Evolutionary conservation across 495 filamentous ascomycete species (phyloP), one percentile per base, ranked within the genome.

Genomic region (Talaromyces wortmannii): DNA sequence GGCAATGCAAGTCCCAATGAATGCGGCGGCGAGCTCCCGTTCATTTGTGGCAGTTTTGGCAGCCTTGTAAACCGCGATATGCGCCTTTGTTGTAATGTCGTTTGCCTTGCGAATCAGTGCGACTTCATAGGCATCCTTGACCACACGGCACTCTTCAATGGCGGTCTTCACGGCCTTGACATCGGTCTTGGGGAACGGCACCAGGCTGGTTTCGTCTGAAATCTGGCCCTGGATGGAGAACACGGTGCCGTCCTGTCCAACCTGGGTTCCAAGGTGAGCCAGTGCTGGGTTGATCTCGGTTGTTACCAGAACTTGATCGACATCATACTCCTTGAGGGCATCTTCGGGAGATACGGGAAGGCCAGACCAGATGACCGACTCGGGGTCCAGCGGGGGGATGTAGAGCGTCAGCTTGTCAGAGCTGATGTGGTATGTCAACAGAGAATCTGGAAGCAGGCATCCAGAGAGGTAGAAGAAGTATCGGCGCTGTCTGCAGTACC

Each of bases 401-500:
- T 90, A 99, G 51, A 97, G 85, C 7, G 89, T 97, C 18, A 91
- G 80, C 60, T 84, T 81, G 58, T 80, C 76, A 17, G 78, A 77
- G 46, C 77, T 72, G 48, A 95, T 83, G 59, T 94, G 83, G 77
- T 97, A 95, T 52, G 87, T 81, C 51, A 92, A 77, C 67, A 83
- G 87, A 62, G 85, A 87, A 70, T 97, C 92, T 49, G 90, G 83
- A 18, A 92, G 76, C 31, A 83, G 72, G 67, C 90, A 95, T 61
- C 95, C 95, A 13, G 90, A 90, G 29, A 99, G 78, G 72, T 99
- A 97, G 82, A 88, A 96, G 77, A 99, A 97, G 62, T 82, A 85
- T 50, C 95, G 87, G 61, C 92, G 87, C 72, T 99, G 95, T 59
- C 72, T 76, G 49, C 36, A 8, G 18, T 47, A 56, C 47, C 23